Evolutionary conservation across 257 asterid genomes (phyloP).

Genomic region (Solanum rostratum): DNA sequence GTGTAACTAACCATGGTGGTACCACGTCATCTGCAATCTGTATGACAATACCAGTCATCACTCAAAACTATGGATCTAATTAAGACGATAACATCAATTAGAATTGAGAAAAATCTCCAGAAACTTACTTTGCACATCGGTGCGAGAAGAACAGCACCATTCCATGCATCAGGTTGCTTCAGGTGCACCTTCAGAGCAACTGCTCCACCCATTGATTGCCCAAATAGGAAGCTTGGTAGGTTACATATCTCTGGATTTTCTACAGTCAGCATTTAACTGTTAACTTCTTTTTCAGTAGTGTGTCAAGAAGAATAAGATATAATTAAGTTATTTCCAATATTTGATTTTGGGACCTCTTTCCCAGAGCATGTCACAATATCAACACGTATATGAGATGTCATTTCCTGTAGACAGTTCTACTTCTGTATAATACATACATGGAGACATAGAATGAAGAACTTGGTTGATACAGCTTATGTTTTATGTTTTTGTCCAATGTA

Average conservation of each 20-base stretch:
- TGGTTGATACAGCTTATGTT: neutral
- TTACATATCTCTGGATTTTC: slow-evolving; percentile 34
- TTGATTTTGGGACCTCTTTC: neutral
- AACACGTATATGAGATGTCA: neutral
- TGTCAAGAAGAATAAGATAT: neutral
- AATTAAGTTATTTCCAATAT: neutral
- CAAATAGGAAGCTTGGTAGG: slow-evolving; percentile 42
- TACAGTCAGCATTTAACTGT: slow-evolving; percentile 1
- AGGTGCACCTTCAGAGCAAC: slow-evolving; percentile 49
- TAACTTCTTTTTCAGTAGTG: neutral
- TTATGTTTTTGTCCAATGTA: neutral
- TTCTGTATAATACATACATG: neutral
- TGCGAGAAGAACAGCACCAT: slow-evolving; percentile 55
- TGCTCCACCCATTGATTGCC: slow-evolving; percentile 87
- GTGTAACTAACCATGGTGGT: slow-evolving; percentile 64
- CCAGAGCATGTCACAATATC: neutral
- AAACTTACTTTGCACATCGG: slow-evolving; percentile 67
- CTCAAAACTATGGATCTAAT: neutral
- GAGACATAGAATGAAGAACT: neutral
- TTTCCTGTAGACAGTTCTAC: neutral
- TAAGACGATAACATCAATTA: neutral
- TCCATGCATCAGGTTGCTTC: slow-evolving; percentile 54
- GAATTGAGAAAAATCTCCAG: neutral
- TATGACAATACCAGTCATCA: neutral
- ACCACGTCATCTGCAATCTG: slow-evolving; percentile 85